Conservation (phyloP, 2,329 filamentous ascomycete species). For the Trichoderma endophyticum region DNA sequence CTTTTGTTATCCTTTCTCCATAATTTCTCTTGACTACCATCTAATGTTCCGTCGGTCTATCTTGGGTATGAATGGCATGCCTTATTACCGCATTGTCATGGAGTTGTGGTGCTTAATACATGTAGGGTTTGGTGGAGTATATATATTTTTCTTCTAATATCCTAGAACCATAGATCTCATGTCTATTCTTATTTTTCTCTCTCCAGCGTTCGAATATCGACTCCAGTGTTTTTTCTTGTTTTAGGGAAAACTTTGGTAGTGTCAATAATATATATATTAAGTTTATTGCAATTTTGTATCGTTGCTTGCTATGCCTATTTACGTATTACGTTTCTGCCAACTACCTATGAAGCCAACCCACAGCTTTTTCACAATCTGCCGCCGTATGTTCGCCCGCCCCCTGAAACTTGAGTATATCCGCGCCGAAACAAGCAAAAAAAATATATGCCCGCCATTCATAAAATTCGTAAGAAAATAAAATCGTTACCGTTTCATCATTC, state of each 20-base stretch:
- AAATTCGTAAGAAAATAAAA: not conserved
- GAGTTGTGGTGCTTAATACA: slow-evolving; percentile 9
- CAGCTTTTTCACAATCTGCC: not conserved
- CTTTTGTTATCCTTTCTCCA: not conserved
- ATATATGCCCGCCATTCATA: not conserved
- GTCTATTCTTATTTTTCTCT: not conserved
- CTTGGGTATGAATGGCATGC: slow-evolving; percentile 3
- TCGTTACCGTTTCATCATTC: not conserved
- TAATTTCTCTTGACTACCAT: not conserved
- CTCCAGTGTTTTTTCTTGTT: not conserved
- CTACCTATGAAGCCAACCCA: not conserved
- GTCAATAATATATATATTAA: not conserved
- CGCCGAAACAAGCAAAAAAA: not conserved
- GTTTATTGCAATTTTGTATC: not conserved
- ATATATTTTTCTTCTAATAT: not conserved
- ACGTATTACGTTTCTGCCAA: not conserved
- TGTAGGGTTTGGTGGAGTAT: not conserved
- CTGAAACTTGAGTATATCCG: not conserved
- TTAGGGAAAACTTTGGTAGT: not conserved
- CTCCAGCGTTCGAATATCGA: not conserved
- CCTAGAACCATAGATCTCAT: slow-evolving; percentile 12
- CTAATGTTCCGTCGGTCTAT: not conserved
- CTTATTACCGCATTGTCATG: not conserved
- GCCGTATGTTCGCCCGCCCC: not conserved
- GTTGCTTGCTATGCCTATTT: not conserved